Base-by-base conservation (phyloP, 2,329 filamentous ascomycete genomes). In the Tolypocladium sp. region DNA sequence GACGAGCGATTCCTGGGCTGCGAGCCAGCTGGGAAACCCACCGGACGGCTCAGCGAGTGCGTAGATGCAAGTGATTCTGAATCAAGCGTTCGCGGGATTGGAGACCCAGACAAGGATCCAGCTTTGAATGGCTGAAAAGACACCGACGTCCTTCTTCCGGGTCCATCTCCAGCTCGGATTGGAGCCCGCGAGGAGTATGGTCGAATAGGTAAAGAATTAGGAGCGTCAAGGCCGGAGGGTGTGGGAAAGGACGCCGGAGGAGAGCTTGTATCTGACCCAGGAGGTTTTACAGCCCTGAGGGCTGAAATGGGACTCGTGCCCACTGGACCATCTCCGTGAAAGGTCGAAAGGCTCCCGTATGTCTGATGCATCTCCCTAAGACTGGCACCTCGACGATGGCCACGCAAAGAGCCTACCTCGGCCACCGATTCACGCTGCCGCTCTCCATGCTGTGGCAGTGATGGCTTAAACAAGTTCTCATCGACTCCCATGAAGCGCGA, bases 41-140 rank as follows among this genome's bases (percentile, higher is more conserved):
- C 79, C 7, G 76, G 73, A 33, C 82, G 77, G 27, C 76, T 68
- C 10, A 80, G 68, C 0, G 82, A 84, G 52, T 79, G 77, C 2
- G 83, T 81, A 3, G 85, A 87, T 38, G 79, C 76, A 17, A 83
- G 80, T 2, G 77, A 69, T 55, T 84, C 82, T 17, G 74, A 70
- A 15, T 84, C 82, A 2, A 73, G 69, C 8, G 77, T 70, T 37
- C 80, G 76, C 35, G 76, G 76, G n/a, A 80, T 71, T 0, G 92
- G 93, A 5, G 92, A 97, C 4, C 90, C 91, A 2, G 92, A 96
- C n/a, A 97, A 79, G 1, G 93, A 95, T 13, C 93, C 93, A 17
- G 92, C 91, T 74, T 99, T 99, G 78, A 99, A 99, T 0, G 93
- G 92, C 66, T 95, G 91, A 67, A 97, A 96, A 0, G 91, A 95